Evolutionary conservation across 345 rosid species (phyloP).

Genomic region (Rhodamnia argentea): DNA sequence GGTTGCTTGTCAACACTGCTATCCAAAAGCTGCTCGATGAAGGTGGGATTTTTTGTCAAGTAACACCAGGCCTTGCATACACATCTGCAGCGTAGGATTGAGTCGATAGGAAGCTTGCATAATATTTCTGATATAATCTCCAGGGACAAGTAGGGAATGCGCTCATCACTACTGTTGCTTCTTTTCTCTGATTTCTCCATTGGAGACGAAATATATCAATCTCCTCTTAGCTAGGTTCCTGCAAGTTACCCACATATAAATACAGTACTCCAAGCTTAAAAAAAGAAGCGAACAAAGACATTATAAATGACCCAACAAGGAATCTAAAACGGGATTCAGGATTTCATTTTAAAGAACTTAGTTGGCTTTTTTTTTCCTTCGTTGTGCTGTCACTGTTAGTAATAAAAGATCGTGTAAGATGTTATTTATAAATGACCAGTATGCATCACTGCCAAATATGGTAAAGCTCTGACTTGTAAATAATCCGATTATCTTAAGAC

Average conservation of each 20-base stretch:
- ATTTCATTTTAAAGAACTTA: background rate
- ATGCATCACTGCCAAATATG: background rate
- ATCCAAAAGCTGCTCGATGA: background rate
- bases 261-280: background rate
- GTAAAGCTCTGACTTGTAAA: background rate
- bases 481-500: background rate
- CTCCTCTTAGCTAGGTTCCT: background rate
- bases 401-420: background rate
- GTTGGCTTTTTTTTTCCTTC: background rate
- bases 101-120: background rate
- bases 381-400: background rate
- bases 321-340: background rate
- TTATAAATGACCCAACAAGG: background rate
- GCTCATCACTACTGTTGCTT: background rate
- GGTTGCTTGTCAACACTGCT: background rate
- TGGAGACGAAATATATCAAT: background rate
- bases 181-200: background rate
- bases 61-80: background rate
- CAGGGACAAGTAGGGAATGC: background rate
- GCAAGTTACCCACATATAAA: background rate
- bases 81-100: background rate
- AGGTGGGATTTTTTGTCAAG: background rate
- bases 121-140: background rate
- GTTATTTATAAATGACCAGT: background rate
- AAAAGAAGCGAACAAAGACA: background rate